Conservation (phyloP, 805 yeast species). For the Saccharomycopsis sp. region DNA sequence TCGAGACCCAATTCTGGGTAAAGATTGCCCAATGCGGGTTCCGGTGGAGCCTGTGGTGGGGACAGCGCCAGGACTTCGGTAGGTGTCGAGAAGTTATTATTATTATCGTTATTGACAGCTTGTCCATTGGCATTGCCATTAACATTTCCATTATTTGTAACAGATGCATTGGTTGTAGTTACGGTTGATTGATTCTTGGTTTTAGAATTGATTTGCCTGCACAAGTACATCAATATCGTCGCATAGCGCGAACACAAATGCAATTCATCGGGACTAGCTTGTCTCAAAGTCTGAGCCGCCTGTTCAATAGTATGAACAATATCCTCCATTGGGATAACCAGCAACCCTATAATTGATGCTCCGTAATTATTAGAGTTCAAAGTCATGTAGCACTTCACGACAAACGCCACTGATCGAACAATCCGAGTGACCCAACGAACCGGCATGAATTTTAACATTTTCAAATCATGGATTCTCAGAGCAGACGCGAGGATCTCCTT, state of each 20-base stretch:
- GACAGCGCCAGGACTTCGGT: conserved; percentile 1
- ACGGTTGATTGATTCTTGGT: conserved; percentile 22
- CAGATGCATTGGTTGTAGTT: background rate
- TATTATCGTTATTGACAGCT: background rate
- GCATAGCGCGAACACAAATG: conserved; percentile 79
- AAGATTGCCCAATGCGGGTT: conserved; percentile 18
- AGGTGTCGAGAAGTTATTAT: background rate
- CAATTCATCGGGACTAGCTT: conserved; percentile 83
- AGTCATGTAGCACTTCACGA: conserved; percentile 77
- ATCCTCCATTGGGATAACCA: conserved; percentile 65
- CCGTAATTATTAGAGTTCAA: conserved; percentile 23
- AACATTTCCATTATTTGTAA: too few relatives aligned
- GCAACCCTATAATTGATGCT: conserved; percentile 47
- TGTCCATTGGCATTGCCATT: too few relatives aligned
- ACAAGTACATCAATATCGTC: conserved; percentile 66
- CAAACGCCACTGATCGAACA: conserved; percentile 82
- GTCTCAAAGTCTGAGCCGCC: conserved; percentile 67
- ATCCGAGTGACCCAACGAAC: conserved; percentile 87
- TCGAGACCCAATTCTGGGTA: conserved; percentile 31
- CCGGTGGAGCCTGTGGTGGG: conserved; percentile 1
- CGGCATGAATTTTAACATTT: conserved; percentile 70
- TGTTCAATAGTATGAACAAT: conserved; percentile 58
- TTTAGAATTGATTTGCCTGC: conserved; percentile 62
- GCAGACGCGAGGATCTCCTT: conserved; percentile 69
- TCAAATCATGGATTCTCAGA: conserved; percentile 57